Evolutionary conservation across 371 early-diverging fungal species (phyloP).

Genomic region (Rhizopus stolonifer): DNA sequence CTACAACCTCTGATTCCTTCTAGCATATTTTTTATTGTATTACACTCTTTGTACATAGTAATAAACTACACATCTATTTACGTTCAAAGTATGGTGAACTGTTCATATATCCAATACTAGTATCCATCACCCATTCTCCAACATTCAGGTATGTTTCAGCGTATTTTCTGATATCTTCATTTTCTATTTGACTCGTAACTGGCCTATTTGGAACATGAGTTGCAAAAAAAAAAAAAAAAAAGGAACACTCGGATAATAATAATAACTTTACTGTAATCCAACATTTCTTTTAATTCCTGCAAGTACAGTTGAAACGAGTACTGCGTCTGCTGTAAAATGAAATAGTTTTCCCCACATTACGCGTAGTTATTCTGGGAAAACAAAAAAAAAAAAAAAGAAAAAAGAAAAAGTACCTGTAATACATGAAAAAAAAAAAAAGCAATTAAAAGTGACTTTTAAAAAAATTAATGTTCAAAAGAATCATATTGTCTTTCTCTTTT

Average conservation of each 20-base stretch:
- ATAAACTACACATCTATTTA: slow-evolving; percentile 15
- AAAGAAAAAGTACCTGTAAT: background rate
- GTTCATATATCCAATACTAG: slow-evolving; percentile 55
- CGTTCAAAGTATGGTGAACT: slow-evolving; percentile 65
- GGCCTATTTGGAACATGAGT: no score
- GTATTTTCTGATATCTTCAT: slow-evolving; percentile 52
- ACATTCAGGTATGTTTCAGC: slow-evolving; percentile 62
- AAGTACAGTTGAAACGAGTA: slow-evolving; percentile 71
- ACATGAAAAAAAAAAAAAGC: background rate
- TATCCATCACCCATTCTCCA: slow-evolving; percentile 70
- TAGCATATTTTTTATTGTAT: background rate
- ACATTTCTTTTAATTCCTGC: slow-evolving; percentile 77
- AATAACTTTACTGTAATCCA: slow-evolving; percentile 54
- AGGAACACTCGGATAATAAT: background rate
- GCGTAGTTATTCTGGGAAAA: background rate
- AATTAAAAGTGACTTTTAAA: background rate
- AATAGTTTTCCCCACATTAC: slow-evolving; percentile 61
- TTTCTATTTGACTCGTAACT: slow-evolving; percentile 56
- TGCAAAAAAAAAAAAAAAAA: no score
- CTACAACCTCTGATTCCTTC: background rate
- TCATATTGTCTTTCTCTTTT: no score
- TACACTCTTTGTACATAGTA: background rate
- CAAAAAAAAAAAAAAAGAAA: slow-evolving; percentile 4
- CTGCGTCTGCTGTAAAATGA: slow-evolving; percentile 71
- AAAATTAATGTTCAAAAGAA: no score